Evolutionary conservation across 176 grass and related monocot genomes (phyloP), one percentile per base, ranked within the genome.

Genomic region (Zea luxurians): DNA sequence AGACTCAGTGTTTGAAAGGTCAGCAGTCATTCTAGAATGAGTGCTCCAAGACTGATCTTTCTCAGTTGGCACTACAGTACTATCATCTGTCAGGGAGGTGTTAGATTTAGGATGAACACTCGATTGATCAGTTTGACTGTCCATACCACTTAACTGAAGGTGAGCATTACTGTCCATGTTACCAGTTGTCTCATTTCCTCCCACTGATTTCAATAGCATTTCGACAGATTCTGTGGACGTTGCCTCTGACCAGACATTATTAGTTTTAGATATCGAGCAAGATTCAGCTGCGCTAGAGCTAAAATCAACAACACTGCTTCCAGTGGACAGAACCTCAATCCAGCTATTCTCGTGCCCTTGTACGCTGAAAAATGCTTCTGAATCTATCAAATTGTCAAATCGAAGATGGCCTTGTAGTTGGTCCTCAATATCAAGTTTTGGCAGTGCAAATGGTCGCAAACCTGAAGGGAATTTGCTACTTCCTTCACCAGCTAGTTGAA

Each of bases 171-270:
- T 74, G 50, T 88, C 80, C 53, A 81, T 84, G 72, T 90, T 71
- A 79, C 46, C 76, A 47, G 83, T 64, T 53, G 83, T 90, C 37
- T 91, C 88, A 84, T 90, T 85, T 79, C 89, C 92, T 79, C 90
- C 85, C 49, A 95, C 88, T 9, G 96, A 99, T 21, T 95, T 99
- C 79, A 99, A 71, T 68, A 94, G 55, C 88, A 96, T 96, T 70
- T 95, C 88, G 41, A 92, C 90, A 48, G 88, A 93, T 85, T 95
- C 96, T 27, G 92, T 89, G 2, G 95, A 93, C 41, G 96, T 94
- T 53, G 96, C 90, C 78, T 96, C 90, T 42, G 92, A 95, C 96
- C 96, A 99, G 18, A 85, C 83, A 92, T 92, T 93, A 74, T 96
- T 90, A 34, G 72, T 72, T 78, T 79, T 90, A 54, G 92, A 81